These are phyloP conservation scores for Endothia cerciana DNA, from an alignment of 2,329 filamentous ascomycete genomes.

Conservation along the genomic window DNA sequence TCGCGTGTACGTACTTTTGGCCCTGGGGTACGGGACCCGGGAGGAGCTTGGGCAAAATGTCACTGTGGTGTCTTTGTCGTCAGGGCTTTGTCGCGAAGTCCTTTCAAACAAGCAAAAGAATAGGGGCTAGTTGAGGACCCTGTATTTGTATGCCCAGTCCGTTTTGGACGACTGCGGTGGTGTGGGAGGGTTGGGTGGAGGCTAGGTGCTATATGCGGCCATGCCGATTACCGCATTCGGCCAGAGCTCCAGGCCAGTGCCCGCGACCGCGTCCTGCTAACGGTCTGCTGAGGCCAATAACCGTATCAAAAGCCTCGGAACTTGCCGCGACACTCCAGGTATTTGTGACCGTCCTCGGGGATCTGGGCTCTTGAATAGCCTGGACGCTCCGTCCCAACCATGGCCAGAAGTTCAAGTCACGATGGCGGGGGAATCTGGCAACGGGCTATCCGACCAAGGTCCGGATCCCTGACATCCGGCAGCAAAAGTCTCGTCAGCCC, in stretches of 20 bases:
- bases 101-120: conserved; percentile 22
- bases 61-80: conserved; percentile 28
- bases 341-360: conserved; percentile 22
- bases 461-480: conserved; percentile 12
- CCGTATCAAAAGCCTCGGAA: conserved; percentile 16
- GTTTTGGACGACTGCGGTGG: conserved; percentile 21
- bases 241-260: conserved; percentile 18
- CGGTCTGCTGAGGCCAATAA: conserved; percentile 12
- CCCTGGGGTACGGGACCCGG: conserved; percentile 25
- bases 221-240: conserved; percentile 31
- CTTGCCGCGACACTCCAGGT: conserved; percentile 24
- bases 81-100: conserved; percentile 18
- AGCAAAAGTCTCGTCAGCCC: conserved; percentile 4
- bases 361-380: conserved; percentile 7
- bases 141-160: conserved; percentile 31
- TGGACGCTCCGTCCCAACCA: conserved; percentile 1
- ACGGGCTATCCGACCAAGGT: not conserved
- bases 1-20: conserved; percentile 23
- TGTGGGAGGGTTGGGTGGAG: conserved; percentile 21
- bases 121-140: conserved; percentile 15
- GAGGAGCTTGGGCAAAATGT: conserved; percentile 19
- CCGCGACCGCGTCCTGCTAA: conserved; percentile 26
- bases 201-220: conserved; percentile 28
- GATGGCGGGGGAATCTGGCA: conserved; percentile 21
- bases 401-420: conserved; percentile 23